Evolutionary conservation across 768 basidiomycete genomes (phyloP).

Genomic region (Scleroderma citrinum): DNA sequence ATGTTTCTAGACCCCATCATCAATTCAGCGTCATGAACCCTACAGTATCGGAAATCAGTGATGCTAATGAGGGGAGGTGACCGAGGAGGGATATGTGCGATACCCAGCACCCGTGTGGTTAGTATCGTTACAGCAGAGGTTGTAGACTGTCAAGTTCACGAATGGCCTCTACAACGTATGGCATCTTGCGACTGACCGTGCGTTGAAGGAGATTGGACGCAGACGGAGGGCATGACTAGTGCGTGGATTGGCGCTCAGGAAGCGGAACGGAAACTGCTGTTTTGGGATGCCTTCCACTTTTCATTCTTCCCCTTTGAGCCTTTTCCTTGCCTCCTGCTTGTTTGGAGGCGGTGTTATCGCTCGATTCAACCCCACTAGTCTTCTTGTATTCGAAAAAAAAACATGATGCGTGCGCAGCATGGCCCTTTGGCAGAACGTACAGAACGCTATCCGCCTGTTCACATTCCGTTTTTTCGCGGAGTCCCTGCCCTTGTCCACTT

Average conservation of each 20-base stretch:
- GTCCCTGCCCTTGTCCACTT: background rate
- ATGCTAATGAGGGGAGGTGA: too few species aligned
- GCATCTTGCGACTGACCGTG: background rate
- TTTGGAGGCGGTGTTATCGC: background rate
- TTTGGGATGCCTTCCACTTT: background rate
- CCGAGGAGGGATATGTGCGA: background rate
- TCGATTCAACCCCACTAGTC: too few species aligned
- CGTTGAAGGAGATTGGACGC: background rate
- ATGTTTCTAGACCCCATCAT: too few species aligned
- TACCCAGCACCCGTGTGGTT: background rate
- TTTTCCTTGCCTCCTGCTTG: constrained; percentile 1
- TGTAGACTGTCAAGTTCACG: constrained; percentile 22
- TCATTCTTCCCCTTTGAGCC: background rate
- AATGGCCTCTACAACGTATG: constrained; percentile 13
- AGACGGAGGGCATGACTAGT: constrained; percentile 10
- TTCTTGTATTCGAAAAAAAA: background rate
- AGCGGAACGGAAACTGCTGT: background rate
- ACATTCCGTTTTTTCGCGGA: too few species aligned
- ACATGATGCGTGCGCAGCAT: constrained; percentile 15
- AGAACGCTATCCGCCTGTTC: background rate
- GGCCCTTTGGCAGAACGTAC: background rate
- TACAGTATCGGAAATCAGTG: too few species aligned
- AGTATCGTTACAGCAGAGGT: background rate
- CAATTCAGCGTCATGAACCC: too few species aligned
- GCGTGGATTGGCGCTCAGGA: constrained; percentile 9